phyloP scores from a whole-genome alignment of 768 basidiomycete species.

The Tylopilus intermedius region DNA sequence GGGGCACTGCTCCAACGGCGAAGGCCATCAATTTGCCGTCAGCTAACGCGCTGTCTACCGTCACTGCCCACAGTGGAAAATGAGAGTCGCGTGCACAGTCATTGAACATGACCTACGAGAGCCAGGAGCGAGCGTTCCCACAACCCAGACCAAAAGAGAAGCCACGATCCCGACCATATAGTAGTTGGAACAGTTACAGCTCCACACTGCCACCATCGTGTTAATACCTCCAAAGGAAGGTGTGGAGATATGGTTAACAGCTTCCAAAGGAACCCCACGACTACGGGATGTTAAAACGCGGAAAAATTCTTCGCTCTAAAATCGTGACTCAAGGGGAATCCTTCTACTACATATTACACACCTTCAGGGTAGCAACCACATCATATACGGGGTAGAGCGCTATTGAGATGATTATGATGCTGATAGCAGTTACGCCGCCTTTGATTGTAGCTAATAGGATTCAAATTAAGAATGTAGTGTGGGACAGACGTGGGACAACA shows the following conservation, averaged over 20 bases:
- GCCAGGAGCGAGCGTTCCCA: slow-evolving; percentile 22
- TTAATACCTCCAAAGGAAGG: slow-evolving; percentile 20
- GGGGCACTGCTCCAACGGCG: slow-evolving; percentile 17
- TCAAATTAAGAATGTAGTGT: neutral
- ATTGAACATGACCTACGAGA: slow-evolving; percentile 15
- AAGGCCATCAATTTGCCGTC: slow-evolving; percentile 23
- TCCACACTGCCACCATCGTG: slow-evolving; percentile 14
- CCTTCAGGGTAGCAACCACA: slow-evolving; percentile 18
- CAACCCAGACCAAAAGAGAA: slow-evolving; percentile 19
- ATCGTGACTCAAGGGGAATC: neutral
- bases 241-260: slow-evolving; percentile 20
- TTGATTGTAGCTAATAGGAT: slow-evolving; percentile 22
- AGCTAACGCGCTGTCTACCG: slow-evolving; percentile 18
- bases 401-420: slow-evolving; percentile 27
- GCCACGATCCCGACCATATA: slow-evolving; percentile 16
- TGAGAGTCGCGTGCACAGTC: neutral
- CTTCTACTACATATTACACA: neutral
- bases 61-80: slow-evolving; percentile 9
- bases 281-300: slow-evolving; percentile 11
- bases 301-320: slow-evolving; percentile 29
- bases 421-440: slow-evolving; percentile 25
- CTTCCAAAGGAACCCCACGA: slow-evolving; percentile 22
- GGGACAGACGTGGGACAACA: neutral
- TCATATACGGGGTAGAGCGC: slow-evolving; percentile 23
- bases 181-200: slow-evolving; percentile 19